Conservation (phyloP, 1,284 basidiomycete species). For the Caloboletus inedulis region DNA sequence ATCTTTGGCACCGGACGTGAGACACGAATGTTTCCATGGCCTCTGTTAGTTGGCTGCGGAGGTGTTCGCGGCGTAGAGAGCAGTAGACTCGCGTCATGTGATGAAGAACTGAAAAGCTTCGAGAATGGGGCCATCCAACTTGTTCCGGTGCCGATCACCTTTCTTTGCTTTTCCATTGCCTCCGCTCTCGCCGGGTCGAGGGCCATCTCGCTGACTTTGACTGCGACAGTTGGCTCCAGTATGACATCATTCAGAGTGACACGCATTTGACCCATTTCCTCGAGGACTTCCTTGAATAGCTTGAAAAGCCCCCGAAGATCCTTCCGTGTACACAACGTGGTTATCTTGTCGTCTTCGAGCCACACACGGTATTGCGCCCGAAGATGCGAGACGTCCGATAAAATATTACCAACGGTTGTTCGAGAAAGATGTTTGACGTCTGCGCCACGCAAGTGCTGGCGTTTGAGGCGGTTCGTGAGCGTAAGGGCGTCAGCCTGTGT, state of each 20-base stretch:
- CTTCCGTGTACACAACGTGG: conserved; percentile 67
- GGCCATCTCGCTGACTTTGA: conserved; percentile 66
- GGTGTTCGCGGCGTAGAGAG: conserved; percentile 24
- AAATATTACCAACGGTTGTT: conserved; percentile 74
- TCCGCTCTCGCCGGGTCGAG: conserved; percentile 62
- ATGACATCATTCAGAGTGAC: conserved; percentile 87
- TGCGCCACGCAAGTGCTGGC: conserved; percentile 82
- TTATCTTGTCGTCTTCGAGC: conserved; percentile 63
- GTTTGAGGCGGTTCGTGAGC: conserved; percentile 85
- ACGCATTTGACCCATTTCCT: conserved; percentile 80
- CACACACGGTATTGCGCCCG: conserved; percentile 77
- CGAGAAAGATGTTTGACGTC: conserved; percentile 89
- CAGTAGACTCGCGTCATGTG: conserved; percentile 15
- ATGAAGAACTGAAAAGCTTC: conserved; percentile 57
- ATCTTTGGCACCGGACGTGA: conserved; percentile 66
- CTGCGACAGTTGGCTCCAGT: conserved; percentile 78
- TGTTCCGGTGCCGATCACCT: conserved; percentile 24
- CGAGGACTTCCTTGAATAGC: conserved; percentile 81
- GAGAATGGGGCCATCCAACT: conserved; percentile 84
- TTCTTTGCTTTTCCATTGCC: conserved; percentile 36
- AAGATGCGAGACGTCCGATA: conserved; percentile 69
- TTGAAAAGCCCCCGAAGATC: conserved; percentile 86
- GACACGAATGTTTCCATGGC: conserved; percentile 21
- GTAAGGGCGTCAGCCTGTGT: conserved; percentile 84
- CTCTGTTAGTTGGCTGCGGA: conserved; percentile 18